Base-by-base conservation (phyloP, 495 filamentous ascomycete species). In the Xylaria venustula region DNA sequence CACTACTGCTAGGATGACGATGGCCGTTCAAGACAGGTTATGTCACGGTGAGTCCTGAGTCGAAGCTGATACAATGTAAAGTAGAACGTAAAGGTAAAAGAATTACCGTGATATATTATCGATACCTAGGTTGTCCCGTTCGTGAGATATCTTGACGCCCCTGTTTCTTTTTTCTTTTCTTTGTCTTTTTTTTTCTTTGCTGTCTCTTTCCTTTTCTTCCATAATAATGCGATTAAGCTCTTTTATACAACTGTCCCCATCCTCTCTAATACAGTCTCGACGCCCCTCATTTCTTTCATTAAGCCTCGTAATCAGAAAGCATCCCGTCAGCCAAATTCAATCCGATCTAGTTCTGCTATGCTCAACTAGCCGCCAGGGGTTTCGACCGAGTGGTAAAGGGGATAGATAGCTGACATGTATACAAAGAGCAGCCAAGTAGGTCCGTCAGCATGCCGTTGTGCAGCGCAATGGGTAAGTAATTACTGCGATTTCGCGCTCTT, bases 401-500 rank as follows among this genome's bases (percentile, higher is more conserved):
- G 40, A 25, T 20, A 34, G 45, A 19, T 45, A 51, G 3, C 2
- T 11, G 37, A 15, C 14, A 40, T 3, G 7, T 9, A 40, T 40
- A 5, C 11, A 11, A 5, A 7, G 37, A 15, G 14, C 14, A 40
- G 14, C 37, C 7, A 40, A n/a, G n/a, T n/a, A n/a, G n/a, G n/a
- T n/a, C n/a, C n/a, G n/a, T n/a, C n/a, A n/a, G n/a, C n/a, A n/a
- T n/a, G n/a, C 15, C 15, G 6, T 40, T 12, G 37, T 40, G 15
- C 15, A 40, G 37, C 14, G 6, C n/a, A n/a, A n/a, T n/a, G 37
- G 15, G 37, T 15, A 40, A 14, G 15, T 8, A 30, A 58, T 76
- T 64, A 80, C 54, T 73, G 75, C 67, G 78, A 71, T 69, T 81
- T 81, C 74, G 80, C 79, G 49, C 60, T 64, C 47, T 71, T 69